Conservation (phyloP, 257 asterid genomes). For the Solanum tarapatanum region DNA sequence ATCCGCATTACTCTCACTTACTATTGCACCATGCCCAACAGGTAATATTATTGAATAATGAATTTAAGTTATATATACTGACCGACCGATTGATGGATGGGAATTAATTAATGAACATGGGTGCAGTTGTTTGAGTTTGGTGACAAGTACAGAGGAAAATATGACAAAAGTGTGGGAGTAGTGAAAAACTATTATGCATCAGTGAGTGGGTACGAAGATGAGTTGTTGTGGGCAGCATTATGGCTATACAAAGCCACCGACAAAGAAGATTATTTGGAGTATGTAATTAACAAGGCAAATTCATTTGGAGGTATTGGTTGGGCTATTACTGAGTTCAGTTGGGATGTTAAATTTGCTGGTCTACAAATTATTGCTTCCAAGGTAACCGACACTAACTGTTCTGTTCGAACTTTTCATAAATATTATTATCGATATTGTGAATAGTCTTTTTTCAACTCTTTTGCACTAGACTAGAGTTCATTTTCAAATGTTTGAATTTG, state of each 20-base stretch:
- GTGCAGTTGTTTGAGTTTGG: slow-evolving; percentile 80
- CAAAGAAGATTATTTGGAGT: slow-evolving; percentile 32
- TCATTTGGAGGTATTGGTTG: slow-evolving; percentile 78
- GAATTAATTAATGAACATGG: background rate
- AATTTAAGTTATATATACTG: background rate
- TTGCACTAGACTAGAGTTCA: background rate
- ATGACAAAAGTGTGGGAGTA: slow-evolving; percentile 54
- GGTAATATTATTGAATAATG: slow-evolving; percentile 8
- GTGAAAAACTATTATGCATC: slow-evolving; percentile 72
- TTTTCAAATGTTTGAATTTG: background rate
- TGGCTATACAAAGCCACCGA: slow-evolving; percentile 89
- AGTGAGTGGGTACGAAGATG: slow-evolving; percentile 81
- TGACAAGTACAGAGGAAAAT: slow-evolving; percentile 61
- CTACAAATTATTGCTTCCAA: slow-evolving; percentile 49
- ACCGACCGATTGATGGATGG: no score
- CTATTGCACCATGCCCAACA: slow-evolving; percentile 55
- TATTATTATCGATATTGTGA: background rate
- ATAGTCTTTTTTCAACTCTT: background rate
- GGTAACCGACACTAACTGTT: background rate
- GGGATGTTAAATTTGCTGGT: slow-evolving; percentile 92
- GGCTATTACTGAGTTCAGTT: slow-evolving; percentile 78
- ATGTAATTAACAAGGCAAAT: slow-evolving; percentile 37
- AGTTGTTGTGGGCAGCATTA: slow-evolving; percentile 86
- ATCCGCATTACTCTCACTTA: slow-evolving; percentile 53
- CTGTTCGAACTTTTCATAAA: background rate